These are phyloP conservation scores for Cladobotryum protrusum DNA, from an alignment of 2,329 filamentous ascomycete genomes.

Conservation along the genomic window DNA sequence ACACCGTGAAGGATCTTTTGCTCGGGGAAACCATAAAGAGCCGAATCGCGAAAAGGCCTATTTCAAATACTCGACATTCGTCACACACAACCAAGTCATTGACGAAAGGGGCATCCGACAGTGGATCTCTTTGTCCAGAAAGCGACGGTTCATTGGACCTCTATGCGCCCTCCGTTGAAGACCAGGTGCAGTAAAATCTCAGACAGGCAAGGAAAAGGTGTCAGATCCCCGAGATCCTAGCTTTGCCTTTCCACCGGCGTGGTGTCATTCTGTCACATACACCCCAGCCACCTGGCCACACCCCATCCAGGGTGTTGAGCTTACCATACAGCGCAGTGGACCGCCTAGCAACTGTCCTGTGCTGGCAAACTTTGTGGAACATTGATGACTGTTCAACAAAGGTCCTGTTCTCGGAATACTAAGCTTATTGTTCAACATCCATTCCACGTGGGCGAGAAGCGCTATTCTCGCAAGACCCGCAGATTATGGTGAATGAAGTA, in stretches of 20 bases:
- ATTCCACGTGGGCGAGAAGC: slow-evolving; percentile 6
- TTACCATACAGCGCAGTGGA: neutral
- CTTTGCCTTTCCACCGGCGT: neutral
- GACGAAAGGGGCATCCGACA: no score
- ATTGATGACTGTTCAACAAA: neutral
- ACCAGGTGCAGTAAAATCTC: slow-evolving; percentile 1
- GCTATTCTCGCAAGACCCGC: neutral
- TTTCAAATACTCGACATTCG: no score
- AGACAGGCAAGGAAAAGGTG: slow-evolving; percentile 13
- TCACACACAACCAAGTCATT: no score
- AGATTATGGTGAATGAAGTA: neutral
- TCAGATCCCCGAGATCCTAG: slow-evolving; percentile 14
- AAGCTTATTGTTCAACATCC: neutral
- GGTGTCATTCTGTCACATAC: slow-evolving; percentile 2
- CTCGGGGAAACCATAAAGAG: no score
- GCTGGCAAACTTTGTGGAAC: neutral
- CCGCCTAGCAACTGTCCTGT: neutral
- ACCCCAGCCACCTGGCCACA: neutral
- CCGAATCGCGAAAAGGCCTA: no score
- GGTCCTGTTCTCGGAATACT: neutral
- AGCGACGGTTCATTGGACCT: no score
- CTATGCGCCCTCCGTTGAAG: no score
- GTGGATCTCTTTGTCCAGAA: no score
- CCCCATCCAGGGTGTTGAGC: neutral
- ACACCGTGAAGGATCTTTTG: no score